These are phyloP conservation scores for Pleurotus sapidus DNA, from an alignment of 768 basidiomycete species.

Conservation along the genomic window DNA sequence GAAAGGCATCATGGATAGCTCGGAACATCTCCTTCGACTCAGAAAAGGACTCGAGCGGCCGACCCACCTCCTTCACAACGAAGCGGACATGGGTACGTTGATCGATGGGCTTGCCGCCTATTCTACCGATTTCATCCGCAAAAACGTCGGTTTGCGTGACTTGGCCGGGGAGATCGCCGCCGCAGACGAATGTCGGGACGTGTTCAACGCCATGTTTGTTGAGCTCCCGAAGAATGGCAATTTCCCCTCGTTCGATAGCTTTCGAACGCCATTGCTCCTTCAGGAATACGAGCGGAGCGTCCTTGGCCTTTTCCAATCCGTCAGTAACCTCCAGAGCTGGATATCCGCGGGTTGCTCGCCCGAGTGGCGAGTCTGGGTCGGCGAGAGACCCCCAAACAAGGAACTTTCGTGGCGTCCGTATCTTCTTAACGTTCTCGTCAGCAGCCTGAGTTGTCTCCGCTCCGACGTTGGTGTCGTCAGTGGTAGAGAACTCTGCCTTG, in stretches of 20 bases:
- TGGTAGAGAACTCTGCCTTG: no score
- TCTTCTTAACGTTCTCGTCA: no score
- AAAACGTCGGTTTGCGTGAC: slow-evolving; percentile 6
- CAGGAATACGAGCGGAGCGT: slow-evolving; percentile 15
- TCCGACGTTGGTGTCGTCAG: no score
- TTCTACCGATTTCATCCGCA: slow-evolving; percentile 11
- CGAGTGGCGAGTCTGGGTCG: slow-evolving; percentile 11
- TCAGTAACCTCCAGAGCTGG: slow-evolving; percentile 12
- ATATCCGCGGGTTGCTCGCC: slow-evolving; percentile 16
- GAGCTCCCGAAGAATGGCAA: neutral
- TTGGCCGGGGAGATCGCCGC: slow-evolving; percentile 16
- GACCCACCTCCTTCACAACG: neutral
- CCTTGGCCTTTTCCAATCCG: neutral
- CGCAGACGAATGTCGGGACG: slow-evolving; percentile 18
- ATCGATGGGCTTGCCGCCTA: neutral
- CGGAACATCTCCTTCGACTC: no score
- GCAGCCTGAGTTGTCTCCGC: no score
- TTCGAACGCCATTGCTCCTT: slow-evolving; percentile 22
- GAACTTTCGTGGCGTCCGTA: neutral
- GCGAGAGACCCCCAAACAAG: neutral
- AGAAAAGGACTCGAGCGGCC: neutral
- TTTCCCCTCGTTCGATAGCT: neutral
- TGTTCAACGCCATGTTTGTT: slow-evolving; percentile 15
- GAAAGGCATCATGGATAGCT: neutral
- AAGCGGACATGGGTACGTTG: neutral